Percentiles rank a stretch among this genome's conserved stretches.
Evolutionary conservation across 495 filamentous ascomycete genomes (phyloP).

Genomic region (Trichoderma erinaceum): DNA sequence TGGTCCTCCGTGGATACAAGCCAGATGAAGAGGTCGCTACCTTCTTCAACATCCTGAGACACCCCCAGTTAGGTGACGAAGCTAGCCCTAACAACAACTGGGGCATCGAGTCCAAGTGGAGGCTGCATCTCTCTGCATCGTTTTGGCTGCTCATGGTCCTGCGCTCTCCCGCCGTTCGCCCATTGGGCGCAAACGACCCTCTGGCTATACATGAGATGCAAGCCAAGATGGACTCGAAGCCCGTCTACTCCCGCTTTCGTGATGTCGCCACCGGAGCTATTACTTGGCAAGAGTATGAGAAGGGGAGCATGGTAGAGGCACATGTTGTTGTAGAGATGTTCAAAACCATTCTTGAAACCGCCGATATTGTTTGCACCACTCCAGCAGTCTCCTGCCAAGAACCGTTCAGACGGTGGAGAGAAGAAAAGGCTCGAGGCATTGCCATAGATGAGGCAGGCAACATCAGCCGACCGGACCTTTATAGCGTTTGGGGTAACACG

Average conservation of each 20-base stretch:
- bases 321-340: background rate
- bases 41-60: background rate
- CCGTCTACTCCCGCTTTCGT: background rate
- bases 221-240: background rate
- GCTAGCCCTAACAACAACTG: background rate
- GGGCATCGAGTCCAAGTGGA: background rate
- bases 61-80: background rate
- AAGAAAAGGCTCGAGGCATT: slow-evolving; percentile 19
- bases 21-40: background rate
- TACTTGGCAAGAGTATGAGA: slow-evolving; percentile 14
- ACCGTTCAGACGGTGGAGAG: background rate
- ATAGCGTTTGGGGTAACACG: slow-evolving; percentile 20
- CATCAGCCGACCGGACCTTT: slow-evolving; percentile 18
- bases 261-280: slow-evolving; percentile 15
- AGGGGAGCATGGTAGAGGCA: background rate
- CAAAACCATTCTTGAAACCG: background rate
- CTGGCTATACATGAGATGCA: slow-evolving; percentile 14
- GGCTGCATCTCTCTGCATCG: background rate
- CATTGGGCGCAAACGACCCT: slow-evolving; percentile 13
- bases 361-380: slow-evolving; percentile 17
- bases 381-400: slow-evolving; percentile 6
- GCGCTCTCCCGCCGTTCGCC: background rate
- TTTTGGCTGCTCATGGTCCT: slow-evolving; percentile 19
- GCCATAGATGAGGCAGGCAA: slow-evolving; percentile 19
- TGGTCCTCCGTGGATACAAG: slow-evolving; percentile 10